phyloP scores from a whole-genome alignment of 2,329 filamentous ascomycete species.

The Microdochium trichocladiopsis region DNA sequence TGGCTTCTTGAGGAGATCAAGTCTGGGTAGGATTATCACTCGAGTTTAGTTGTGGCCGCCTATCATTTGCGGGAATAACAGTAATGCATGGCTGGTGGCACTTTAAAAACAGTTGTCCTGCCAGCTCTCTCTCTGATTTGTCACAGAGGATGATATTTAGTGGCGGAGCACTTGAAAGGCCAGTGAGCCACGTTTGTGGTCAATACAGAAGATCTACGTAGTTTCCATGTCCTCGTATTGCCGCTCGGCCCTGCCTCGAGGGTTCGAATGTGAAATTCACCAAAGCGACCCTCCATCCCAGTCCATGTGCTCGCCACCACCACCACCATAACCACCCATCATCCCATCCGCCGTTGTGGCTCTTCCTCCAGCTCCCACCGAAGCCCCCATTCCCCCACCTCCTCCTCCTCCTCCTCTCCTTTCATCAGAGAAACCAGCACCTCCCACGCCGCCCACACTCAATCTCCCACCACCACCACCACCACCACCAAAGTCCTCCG shows the following conservation, averaged over 20 bases:
- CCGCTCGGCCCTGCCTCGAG: no score
- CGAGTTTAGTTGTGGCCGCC: no score
- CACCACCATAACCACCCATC: neutral
- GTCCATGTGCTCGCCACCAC: neutral
- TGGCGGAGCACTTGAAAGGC: no score
- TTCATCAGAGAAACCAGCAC: neutral
- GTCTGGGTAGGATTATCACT: neutral
- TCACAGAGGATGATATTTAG: no score
- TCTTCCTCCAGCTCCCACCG: neutral
- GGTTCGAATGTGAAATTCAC: neutral
- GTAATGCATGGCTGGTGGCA: no score
- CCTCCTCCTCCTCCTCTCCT: neutral
- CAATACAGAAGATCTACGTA: no score
- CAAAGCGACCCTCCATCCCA: neutral
- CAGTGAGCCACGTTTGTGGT: no score
- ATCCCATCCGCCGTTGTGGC: neutral
- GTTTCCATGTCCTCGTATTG: no score
- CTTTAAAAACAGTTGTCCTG: no score
- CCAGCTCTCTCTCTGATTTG: no score
- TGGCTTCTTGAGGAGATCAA: conserved; percentile 53
- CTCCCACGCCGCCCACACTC: neutral
- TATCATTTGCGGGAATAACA: no score
- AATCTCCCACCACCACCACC: neutral
- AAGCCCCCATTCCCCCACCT: no score
- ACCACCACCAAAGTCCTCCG: conserved; percentile 21